Percentiles rank a stretch among this genome's conserved stretches.
These are phyloP conservation scores for Fusarium ramigenum DNA, from an alignment of 2,329 filamentous ascomycete species.

Conservation along the genomic window DNA sequence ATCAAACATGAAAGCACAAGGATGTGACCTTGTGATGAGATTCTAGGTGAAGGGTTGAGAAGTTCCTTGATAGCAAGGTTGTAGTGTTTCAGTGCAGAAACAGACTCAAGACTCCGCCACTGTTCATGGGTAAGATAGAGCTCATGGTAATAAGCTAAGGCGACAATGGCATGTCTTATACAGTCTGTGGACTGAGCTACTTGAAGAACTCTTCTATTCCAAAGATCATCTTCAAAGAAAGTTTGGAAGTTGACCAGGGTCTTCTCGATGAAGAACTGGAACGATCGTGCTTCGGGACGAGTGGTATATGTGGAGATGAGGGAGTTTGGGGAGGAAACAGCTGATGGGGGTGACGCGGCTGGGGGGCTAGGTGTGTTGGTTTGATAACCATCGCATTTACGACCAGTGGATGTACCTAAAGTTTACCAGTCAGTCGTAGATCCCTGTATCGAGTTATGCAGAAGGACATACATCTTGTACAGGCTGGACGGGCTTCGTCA, in stretches of 20 bases:
- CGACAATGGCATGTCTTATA: slow-evolving; percentile 10
- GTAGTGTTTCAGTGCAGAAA: slow-evolving; percentile 7
- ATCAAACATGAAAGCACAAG: slow-evolving; percentile 24
- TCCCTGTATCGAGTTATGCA: fast-evolving
- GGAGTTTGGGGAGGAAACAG: not conserved
- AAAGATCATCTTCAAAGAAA: slow-evolving; percentile 20
- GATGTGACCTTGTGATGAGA: not conserved
- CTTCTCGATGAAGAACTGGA: slow-evolving; percentile 27
- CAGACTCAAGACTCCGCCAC: not conserved
- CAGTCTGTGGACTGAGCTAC: slow-evolving; percentile 3
- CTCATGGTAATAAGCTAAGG: slow-evolving; percentile 13
- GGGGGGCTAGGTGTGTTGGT: not conserved
- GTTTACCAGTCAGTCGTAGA: not conserved
- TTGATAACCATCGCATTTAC: slow-evolving; percentile 22
- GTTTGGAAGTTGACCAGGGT: slow-evolving; percentile 21
- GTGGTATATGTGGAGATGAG: not conserved
- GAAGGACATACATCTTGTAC: slow-evolving; percentile 2
- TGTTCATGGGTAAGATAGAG: slow-evolving; percentile 4
- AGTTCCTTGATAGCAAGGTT: slow-evolving; percentile 22
- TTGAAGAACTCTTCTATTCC: slow-evolving; percentile 15
- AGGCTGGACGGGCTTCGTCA: slow-evolving; percentile 12
- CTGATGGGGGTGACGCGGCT: not conserved
- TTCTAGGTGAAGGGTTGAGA: not conserved
- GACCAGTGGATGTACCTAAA: slow-evolving; percentile 19
- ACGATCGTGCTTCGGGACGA: not conserved